Percentiles rank a stretch among this genome's conserved stretches.
These are phyloP conservation scores for Crithidia acanthocephali DNA, from an alignment of 208 protist species.

Conservation along the genomic window DNA sequence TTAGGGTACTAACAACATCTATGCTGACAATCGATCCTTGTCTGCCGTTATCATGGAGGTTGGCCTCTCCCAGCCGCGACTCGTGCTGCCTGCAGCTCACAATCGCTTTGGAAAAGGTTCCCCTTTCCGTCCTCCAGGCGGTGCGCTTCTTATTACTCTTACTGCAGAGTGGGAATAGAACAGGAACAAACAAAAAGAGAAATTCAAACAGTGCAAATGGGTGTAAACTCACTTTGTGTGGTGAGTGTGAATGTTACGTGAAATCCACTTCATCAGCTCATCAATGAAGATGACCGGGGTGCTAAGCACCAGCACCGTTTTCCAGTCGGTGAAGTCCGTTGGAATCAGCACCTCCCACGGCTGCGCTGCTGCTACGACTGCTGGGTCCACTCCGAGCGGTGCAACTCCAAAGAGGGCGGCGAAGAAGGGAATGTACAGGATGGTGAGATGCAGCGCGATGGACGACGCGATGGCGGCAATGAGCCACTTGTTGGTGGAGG, in stretches of 20 bases:
- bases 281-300: slow-evolving; percentile 95
- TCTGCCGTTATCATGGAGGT: no score
- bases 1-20: no score
- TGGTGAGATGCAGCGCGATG: slow-evolving; percentile 87
- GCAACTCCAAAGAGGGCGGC: slow-evolving; percentile 87
- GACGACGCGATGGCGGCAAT: slow-evolving; percentile 85
- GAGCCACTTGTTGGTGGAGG: slow-evolving; percentile 81
- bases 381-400: slow-evolving; percentile 72
- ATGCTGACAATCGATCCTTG: no score
- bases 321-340: slow-evolving; percentile 89
- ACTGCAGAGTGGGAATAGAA: background rate
- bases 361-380: slow-evolving; percentile 42
- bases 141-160: background rate
- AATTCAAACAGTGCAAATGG: background rate
- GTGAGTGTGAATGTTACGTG: slow-evolving; percentile 34
- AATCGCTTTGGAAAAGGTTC: no score
- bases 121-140: background rate
- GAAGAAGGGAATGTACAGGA: slow-evolving; percentile 93
- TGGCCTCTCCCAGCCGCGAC: no score
- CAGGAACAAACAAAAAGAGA: background rate
- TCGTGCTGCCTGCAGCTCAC: no score
- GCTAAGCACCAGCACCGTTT: slow-evolving; percentile 85
- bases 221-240: slow-evolving; percentile 20
- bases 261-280: slow-evolving; percentile 91
- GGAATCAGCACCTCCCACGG: slow-evolving; percentile 77